Evolutionary conservation across 2,329 filamentous ascomycete genomes (phyloP).

Genomic region (Pyricularia grisea): DNA sequence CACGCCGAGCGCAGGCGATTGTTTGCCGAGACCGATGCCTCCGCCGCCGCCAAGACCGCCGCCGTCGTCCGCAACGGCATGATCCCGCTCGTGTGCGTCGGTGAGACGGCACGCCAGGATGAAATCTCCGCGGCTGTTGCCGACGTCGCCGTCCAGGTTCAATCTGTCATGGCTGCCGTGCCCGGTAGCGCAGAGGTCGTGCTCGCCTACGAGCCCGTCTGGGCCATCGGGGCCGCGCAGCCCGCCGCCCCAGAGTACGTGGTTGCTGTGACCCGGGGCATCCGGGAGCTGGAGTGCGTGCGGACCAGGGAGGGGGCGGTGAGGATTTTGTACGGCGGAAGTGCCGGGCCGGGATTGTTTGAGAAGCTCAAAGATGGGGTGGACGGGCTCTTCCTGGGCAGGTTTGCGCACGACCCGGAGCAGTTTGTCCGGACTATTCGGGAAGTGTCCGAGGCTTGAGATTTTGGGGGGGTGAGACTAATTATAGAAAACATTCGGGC

Average conservation of each 20-base stretch:
- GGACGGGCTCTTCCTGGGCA: constrained; percentile 72
- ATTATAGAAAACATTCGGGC: too few relatives aligned
- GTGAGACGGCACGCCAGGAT: constrained; percentile 48
- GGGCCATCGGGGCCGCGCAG: not conserved
- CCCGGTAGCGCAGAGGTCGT: constrained; percentile 58
- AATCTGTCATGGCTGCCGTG: constrained; percentile 50
- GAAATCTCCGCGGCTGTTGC: constrained; percentile 51
- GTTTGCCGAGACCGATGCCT: constrained; percentile 65
- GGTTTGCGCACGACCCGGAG: constrained; percentile 70
- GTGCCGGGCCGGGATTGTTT: constrained; percentile 72
- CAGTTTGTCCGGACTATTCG: constrained; percentile 63
- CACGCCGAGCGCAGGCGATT: constrained; percentile 69
- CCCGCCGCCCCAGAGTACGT: not conserved
- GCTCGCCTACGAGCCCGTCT: constrained; percentile 25
- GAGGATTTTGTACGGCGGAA: constrained; percentile 73
- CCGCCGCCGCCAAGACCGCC: constrained; percentile 32
- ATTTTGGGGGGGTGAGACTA: not conserved
- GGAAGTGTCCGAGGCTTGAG: constrained; percentile 50
- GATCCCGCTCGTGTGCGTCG: constrained; percentile 71
- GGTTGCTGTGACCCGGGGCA: constrained; percentile 52
- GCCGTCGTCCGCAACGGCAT: constrained; percentile 58
- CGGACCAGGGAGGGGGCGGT: constrained; percentile 42
- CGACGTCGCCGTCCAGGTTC: constrained; percentile 59
- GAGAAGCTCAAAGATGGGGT: constrained; percentile 56
- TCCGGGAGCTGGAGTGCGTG: constrained; percentile 30